A percentile compares a stretch with the other conserved stretches of the same genome.
phyloP scores from a whole-genome alignment of 2,329 filamentous ascomycete species.

The Paraconiothyrium sp. region DNA sequence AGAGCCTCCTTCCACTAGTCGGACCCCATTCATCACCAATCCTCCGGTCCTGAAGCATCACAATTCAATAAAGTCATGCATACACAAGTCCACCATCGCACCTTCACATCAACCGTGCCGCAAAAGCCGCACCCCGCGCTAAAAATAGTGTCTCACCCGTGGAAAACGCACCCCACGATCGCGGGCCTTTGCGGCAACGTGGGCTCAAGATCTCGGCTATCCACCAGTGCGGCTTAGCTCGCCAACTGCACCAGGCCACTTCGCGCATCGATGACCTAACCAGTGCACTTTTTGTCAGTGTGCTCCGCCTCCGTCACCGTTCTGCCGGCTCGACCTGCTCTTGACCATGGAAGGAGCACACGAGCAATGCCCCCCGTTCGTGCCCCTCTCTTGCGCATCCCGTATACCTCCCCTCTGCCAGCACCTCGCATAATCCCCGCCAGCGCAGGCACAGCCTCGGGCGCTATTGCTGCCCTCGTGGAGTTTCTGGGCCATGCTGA shows the following conservation, averaged over 20 bases:
- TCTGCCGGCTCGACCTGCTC: background rate
- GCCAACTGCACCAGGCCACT: background rate
- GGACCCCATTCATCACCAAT: background rate
- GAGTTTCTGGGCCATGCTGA: slow-evolving; percentile 71
- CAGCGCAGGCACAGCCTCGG: slow-evolving; percentile 73
- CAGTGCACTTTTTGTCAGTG: background rate
- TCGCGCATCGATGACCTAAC: slow-evolving; percentile 13
- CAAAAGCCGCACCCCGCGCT: slow-evolving; percentile 12
- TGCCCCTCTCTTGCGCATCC: slow-evolving; percentile 80
- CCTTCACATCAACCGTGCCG: background rate
- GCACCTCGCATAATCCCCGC: slow-evolving; percentile 77
- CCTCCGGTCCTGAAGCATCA: slow-evolving; percentile 5
- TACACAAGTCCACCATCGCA: background rate
- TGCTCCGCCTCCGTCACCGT: slow-evolving; percentile 5
- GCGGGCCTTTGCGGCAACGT: background rate
- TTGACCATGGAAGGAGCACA: slow-evolving; percentile 5
- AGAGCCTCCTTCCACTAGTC: slow-evolving; percentile 5
- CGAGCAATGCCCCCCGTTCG: slow-evolving; percentile 22
- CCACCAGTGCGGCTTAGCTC: background rate
- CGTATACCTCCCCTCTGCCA: slow-evolving; percentile 85
- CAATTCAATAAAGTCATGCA: slow-evolving; percentile 22
- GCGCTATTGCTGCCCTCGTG: slow-evolving; percentile 79
- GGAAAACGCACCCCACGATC: slow-evolving; percentile 11
- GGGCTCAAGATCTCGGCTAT: background rate
- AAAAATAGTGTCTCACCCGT: slow-evolving; percentile 15